Conservation (phyloP, 1,284 basidiomycete genomes). For the Rhizopogon hawkerae region DNA sequence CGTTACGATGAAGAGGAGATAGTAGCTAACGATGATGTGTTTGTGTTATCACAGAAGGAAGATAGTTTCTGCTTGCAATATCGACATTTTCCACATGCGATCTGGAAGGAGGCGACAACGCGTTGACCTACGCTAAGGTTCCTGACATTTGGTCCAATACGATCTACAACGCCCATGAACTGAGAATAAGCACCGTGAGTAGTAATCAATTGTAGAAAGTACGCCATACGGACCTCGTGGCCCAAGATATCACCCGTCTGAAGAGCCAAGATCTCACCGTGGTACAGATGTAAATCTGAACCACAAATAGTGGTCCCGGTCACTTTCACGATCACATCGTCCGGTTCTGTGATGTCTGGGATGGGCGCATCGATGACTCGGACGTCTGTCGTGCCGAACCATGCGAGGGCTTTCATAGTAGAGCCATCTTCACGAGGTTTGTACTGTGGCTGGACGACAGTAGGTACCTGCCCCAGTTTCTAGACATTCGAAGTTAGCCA, state of each 20-base stretch:
- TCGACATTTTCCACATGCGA: constrained; percentile 67
- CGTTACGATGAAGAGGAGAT: not conserved
- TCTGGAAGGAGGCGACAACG: constrained; percentile 72
- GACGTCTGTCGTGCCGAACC: constrained; percentile 54
- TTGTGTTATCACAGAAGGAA: constrained; percentile 66
- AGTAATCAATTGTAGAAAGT: constrained; percentile 1
- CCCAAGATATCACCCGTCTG: constrained; percentile 71
- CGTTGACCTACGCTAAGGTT: constrained; percentile 56
- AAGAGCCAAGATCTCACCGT: constrained; percentile 57
- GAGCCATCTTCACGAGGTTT: constrained; percentile 42
- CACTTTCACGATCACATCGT: constrained; percentile 60
- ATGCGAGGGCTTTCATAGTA: constrained; percentile 64
- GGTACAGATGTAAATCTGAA: constrained; percentile 60
- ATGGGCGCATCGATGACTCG: constrained; percentile 52
- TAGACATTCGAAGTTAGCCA: constrained; percentile 11
- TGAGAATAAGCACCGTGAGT: constrained; percentile 17
- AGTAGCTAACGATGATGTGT: constrained; percentile 47
- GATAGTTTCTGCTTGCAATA: constrained; percentile 69
- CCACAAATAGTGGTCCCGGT: constrained; percentile 69
- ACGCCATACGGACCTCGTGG: constrained; percentile 43
- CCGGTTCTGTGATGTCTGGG: constrained; percentile 60
- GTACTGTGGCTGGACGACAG: constrained; percentile 39
- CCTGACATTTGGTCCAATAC: constrained; percentile 54
- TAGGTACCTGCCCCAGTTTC: constrained; percentile 37
- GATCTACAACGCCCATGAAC: constrained; percentile 66